phyloP scores from a whole-genome alignment of 805 yeast species.

The Nakazawaea ernobii region DNA sequence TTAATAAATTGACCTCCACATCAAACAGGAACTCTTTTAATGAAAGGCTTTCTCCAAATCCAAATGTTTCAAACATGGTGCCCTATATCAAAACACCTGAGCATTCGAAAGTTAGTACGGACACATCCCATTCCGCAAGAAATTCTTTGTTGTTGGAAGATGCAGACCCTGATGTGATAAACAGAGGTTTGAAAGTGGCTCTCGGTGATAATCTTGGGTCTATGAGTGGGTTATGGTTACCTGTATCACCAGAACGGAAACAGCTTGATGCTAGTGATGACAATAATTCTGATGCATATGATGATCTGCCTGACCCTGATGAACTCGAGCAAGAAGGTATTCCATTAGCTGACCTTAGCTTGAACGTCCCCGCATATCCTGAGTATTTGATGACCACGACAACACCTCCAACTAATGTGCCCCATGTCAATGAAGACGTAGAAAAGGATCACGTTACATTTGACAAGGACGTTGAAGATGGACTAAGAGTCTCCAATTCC shows the following conservation, averaged over 20 bases:
- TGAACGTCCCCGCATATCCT: slow-evolving; percentile 11
- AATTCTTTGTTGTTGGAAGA: not conserved
- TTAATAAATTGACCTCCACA: not conserved
- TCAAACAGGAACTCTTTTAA: not conserved
- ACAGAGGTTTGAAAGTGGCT: slow-evolving; percentile 7
- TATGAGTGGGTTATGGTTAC: slow-evolving; percentile 8
- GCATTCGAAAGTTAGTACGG: not conserved
- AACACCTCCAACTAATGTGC: slow-evolving; percentile 4
- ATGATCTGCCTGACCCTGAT: not conserved
- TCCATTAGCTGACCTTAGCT: slow-evolving; percentile 7
- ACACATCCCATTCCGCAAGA: not conserved
- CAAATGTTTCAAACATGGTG: not conserved
- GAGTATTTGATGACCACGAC: slow-evolving; percentile 12
- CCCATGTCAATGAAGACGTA: not conserved
- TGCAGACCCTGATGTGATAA: slow-evolving; percentile 2
- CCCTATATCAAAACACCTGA: slow-evolving; percentile 2
- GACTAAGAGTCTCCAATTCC: slow-evolving; percentile 1
- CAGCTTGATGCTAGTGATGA: not conserved
- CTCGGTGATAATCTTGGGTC: not conserved
- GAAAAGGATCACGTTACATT: not conserved
- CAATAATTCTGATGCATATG: not conserved
- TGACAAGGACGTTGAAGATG: slow-evolving; percentile 3
- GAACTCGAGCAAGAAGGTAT: slow-evolving; percentile 10
- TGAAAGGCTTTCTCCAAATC: not conserved
- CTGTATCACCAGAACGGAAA: not conserved